phyloP scores from a whole-genome alignment of 78 protist species.

The Creolimax fragrantissima region DNA sequence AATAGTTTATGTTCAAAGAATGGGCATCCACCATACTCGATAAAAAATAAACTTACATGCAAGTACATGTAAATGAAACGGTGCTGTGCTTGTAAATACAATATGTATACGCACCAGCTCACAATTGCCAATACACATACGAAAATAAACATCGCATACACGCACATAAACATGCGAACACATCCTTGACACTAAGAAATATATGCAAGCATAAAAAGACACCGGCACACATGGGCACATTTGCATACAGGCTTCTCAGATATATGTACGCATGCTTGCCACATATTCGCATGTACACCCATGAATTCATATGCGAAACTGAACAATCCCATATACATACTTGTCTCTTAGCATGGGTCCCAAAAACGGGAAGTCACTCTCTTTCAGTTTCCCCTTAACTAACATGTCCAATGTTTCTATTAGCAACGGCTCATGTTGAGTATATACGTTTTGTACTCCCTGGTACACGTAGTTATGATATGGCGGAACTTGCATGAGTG shows the following conservation, averaged over 20 bases:
- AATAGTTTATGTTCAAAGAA: background rate
- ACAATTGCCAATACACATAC: background rate
- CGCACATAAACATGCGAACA: background rate
- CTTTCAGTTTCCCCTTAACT: constrained; percentile 42
- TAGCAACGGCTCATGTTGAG: constrained; percentile 80
- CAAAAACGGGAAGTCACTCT: constrained; percentile 39
- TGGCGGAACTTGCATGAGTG: background rate
- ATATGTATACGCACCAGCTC: background rate
- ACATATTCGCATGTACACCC: background rate
- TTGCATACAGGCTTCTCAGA: background rate
- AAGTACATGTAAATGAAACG: no score
- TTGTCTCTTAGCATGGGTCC: background rate
- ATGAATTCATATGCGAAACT: no score
- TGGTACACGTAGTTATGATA: background rate
- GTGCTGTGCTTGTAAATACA: background rate
- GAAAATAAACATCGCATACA: background rate
- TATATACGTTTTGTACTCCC: constrained; percentile 85
- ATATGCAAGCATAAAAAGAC: no score
- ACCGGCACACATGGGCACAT: background rate
- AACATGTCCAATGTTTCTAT: constrained; percentile 35
- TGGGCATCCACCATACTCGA: background rate
- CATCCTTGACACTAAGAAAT: no score
- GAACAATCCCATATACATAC: background rate
- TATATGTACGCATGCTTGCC: background rate
- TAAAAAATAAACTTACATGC: background rate